Conservation (phyloP, 2,329 filamentous ascomycete genomes). For the Aulographum hederae region DNA sequence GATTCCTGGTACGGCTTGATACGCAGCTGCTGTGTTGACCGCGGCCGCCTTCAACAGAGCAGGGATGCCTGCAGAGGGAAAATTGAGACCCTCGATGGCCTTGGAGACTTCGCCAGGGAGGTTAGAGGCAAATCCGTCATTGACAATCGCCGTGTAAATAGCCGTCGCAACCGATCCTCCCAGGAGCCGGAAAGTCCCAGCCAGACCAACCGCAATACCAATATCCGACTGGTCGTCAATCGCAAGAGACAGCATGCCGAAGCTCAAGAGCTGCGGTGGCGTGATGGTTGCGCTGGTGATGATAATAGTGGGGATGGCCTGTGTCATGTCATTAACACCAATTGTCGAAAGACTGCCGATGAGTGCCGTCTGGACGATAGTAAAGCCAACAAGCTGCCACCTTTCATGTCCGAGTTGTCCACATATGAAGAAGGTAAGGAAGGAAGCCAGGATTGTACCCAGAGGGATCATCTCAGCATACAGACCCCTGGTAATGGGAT, state of each 20-base stretch:
- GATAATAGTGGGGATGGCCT: constrained; percentile 18
- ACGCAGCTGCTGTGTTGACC: constrained; percentile 11
- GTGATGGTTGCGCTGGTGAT: constrained; percentile 15
- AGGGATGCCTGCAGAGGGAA: constrained; percentile 6
- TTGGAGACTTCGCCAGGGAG: constrained; percentile 6
- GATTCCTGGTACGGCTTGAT: constrained; percentile 12
- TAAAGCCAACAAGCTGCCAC: constrained; percentile 18
- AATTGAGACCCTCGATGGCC: constrained; percentile 9
- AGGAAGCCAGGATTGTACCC: constrained; percentile 6
- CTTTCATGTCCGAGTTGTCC: constrained; percentile 17
- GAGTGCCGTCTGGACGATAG: constrained; percentile 16
- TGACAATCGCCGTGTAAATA: constrained; percentile 19
- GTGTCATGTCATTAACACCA: constrained; percentile 13
- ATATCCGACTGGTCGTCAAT: constrained; percentile 18
- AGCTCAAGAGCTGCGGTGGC: constrained; percentile 15
- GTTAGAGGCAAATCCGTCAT: constrained; percentile 11
- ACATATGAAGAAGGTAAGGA: too few relatives aligned
- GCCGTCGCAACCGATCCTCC: constrained; percentile 20
- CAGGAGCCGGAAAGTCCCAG: constrained; percentile 18
- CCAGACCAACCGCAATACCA: constrained; percentile 19
- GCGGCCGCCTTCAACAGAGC: constrained; percentile 10
- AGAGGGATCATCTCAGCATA: constrained; percentile 9
- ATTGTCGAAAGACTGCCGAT: constrained; percentile 18
- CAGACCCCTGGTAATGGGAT: constrained; percentile 11
- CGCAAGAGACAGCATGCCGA: constrained; percentile 18